Evolutionary conservation across 345 rosid species (phyloP).

Genomic region (Microthlaspi erraticum): DNA sequence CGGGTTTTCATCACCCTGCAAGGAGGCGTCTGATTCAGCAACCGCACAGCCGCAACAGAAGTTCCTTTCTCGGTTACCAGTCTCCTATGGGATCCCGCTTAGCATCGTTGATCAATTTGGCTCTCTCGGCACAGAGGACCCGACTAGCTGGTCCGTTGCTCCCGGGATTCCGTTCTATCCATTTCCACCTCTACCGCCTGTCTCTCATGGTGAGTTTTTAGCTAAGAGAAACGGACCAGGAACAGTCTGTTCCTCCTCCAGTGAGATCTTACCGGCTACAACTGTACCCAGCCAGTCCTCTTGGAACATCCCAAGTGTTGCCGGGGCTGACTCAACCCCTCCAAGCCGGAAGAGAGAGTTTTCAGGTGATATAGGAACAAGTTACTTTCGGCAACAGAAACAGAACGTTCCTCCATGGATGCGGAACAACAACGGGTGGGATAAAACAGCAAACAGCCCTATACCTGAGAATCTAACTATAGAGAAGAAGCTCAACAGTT

Average conservation of each 20-base stretch:
- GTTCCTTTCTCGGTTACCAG: conserved; percentile 66
- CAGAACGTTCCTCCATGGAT: conserved; percentile 70
- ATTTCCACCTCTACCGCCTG: conserved; percentile 83
- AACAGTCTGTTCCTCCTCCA: conserved; percentile 37
- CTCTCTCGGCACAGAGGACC: conserved; percentile 52
- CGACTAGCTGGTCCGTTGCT: conserved; percentile 69
- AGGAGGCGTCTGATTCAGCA: conserved; percentile 47
- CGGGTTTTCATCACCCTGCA: conserved; percentile 71
- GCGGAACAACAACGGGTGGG: conserved; percentile 56
- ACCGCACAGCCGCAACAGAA: conserved; percentile 61
- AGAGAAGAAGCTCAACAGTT: conserved; percentile 34
- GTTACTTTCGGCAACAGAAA: conserved; percentile 86
- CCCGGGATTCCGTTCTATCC: conserved; percentile 90
- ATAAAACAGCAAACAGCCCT: conserved; percentile 33
- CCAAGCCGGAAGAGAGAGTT: conserved; percentile 59
- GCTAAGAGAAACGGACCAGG: conserved; percentile 45
- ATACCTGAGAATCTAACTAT: conserved; percentile 42
- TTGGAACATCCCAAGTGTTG: conserved; percentile 43
- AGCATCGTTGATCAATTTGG: conserved; percentile 67
- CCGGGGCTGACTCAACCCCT: conserved; percentile 38
- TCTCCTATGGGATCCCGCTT: conserved; percentile 88
- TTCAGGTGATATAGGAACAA: conserved; percentile 65
- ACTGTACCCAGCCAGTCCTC: conserved; percentile 42
- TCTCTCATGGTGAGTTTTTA: conserved; percentile 48
- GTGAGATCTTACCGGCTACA: conserved; percentile 48